Base-by-base conservation (phyloP, 805 yeast genomes). In the Priceomyces fermenticarens region DNA sequence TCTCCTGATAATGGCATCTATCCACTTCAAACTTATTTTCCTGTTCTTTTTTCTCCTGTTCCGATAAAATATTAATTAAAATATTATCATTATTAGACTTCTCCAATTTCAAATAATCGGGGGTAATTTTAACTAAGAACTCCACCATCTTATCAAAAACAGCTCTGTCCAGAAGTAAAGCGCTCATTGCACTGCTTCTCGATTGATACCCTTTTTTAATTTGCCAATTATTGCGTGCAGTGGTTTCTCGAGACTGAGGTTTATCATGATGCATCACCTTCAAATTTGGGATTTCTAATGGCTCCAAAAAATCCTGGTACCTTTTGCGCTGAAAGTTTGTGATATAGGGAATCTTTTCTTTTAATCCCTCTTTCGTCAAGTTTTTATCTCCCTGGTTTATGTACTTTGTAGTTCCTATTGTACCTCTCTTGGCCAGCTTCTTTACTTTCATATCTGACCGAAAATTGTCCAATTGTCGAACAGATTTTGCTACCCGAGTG, bases 221-320 rank as follows among this genome's bases (percentile, higher is more conserved):
- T 15, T 44, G 45, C 64, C 71, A 62, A 32, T 60, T 60, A 9
- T 39, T 38, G 11, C 39, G 48, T 1, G 73, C 72, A 10, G 40
- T 38, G 4, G 27, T 17, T 11, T 23, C 32, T 44, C 68, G 57
- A 44, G 56, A 69, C 17, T 17, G 15, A 3, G 57, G 54, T 12
- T 42, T 29, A 10, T 46, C 32, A 15, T 63, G 56, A 35, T 56
- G 59, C 39, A 55, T 61, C 7, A 58, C 48, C 43, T 64, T 67
- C 35, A 70, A 52, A 31, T 61, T 52, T 4, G 63, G 61, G 41
- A 67, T 63, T 5, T 53, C 50, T 27, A 70, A 53, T 2, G 73
- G 72, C 29, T 47, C 45, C 25, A 70, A 47, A 43, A 67, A 69
- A 17, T 64, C 62, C 41, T 58, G 62, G 43, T 49, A 62, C 26